A percentile compares a stretch with the other conserved stretches of the same genome.
Evolutionary conservation across 306 rosid genomes (phyloP).

Genomic region (Quercus robur): DNA sequence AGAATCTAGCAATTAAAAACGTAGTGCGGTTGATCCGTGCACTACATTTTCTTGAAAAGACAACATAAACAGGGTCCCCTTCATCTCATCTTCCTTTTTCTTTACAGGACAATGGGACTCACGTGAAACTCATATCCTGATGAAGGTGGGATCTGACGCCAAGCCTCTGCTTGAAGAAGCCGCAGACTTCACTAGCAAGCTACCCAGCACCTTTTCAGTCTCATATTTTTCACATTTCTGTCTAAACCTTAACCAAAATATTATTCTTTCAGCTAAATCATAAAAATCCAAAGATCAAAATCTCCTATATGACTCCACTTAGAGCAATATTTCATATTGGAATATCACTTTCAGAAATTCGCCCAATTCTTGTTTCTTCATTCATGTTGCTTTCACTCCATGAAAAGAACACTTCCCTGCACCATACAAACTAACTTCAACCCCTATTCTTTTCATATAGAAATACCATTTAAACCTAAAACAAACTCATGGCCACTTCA

Average conservation of each 20-base stretch:
- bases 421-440: slow-evolving; percentile 12
- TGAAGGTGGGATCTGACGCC: background rate
- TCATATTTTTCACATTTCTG: background rate
- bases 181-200: background rate
- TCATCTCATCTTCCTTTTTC: background rate
- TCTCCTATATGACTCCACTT: slow-evolving; percentile 4
- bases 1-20: background rate
- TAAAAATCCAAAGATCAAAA: background rate
- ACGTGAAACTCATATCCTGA: background rate
- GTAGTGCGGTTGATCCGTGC: background rate
- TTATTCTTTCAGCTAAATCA: slow-evolving; percentile 1
- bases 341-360: slow-evolving; percentile 2
- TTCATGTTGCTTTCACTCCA: background rate
- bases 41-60: background rate
- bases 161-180: background rate
- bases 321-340: background rate
- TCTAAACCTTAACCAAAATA: background rate
- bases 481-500: background rate
- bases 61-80: background rate
- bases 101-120: background rate
- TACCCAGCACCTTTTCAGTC: background rate
- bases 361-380: slow-evolving; percentile 2
- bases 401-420: background rate
- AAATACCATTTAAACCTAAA: slow-evolving; percentile 10
- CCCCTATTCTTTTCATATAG: slow-evolving; percentile 2